These are phyloP conservation scores for Silene uniflora DNA, from an alignment of 148 eudicot genomes.

Conservation along the genomic window DNA sequence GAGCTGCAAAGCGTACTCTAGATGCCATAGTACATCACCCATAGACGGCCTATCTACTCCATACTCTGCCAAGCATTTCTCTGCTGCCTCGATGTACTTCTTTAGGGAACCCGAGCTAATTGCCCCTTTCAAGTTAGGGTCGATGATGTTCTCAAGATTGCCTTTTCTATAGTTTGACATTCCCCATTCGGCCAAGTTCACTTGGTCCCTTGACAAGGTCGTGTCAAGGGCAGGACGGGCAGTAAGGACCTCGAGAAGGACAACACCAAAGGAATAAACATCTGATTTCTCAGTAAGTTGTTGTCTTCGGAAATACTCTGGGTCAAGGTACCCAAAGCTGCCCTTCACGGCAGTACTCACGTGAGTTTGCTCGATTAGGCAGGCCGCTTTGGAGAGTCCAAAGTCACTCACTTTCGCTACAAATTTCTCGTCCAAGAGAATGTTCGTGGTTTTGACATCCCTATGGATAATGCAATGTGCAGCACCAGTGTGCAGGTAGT, in stretches of 20 bases:
- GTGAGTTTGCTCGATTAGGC: conserved; percentile 55
- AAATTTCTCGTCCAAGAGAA: conserved; percentile 51
- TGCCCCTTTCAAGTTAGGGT: conserved; percentile 42
- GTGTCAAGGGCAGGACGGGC: conserved; percentile 66
- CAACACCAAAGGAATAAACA: conserved; percentile 66
- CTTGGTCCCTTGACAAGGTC: conserved; percentile 50
- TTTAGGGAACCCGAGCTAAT: conserved; percentile 37
- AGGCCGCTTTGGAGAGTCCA: conserved; percentile 54
- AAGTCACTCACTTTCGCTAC: conserved; percentile 69
- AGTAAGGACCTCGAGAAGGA: conserved; percentile 49
- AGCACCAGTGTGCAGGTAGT: conserved; percentile 68
- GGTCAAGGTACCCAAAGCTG: conserved; percentile 62
- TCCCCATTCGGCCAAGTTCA: conserved; percentile 71
- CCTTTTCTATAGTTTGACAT: conserved; percentile 52
- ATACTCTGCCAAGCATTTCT: conserved; percentile 61
- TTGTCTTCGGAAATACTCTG: conserved; percentile 59
- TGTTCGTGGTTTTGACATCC: conserved; percentile 66
- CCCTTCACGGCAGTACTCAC: conserved; percentile 69
- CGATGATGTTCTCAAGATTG: conserved; percentile 37
- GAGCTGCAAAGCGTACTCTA: conserved; percentile 62
- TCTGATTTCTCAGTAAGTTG: conserved; percentile 65
- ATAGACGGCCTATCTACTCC: conserved; percentile 66
- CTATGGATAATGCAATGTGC: conserved; percentile 64
- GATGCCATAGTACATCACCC: conserved; percentile 70
- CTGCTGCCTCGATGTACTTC: conserved; percentile 58